Conservation (phyloP, 163 green algal species). For the Coccomyxa subellipsoidea region DNA sequence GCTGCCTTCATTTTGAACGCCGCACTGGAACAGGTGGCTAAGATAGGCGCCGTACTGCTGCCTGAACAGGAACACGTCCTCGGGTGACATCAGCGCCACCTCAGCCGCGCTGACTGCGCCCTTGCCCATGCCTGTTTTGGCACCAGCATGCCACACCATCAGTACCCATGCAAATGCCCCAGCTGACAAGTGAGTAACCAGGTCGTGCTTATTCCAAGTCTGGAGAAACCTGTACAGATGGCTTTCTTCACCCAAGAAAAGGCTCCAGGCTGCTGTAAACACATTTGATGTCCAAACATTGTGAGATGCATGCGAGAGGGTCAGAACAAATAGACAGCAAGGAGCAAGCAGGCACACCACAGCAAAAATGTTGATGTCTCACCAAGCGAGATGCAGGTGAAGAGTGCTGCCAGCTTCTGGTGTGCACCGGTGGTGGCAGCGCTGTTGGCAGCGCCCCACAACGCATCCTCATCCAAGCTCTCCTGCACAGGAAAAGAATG, state of each 20-base stretch:
- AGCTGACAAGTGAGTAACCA: too few relatives aligned
- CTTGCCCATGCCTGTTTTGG: neutral
- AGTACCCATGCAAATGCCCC: too few relatives aligned
- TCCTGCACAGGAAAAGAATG: neutral
- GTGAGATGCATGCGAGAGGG: neutral
- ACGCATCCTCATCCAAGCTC: neutral
- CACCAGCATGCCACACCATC: neutral
- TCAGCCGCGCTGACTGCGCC: neutral
- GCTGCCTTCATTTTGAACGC: neutral
- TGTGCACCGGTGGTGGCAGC: neutral
- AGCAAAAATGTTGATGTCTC: neutral
- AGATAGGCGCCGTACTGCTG: neutral
- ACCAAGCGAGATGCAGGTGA: conserved; percentile 4
- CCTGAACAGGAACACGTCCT: conserved; percentile 5
- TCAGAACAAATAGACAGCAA: neutral
- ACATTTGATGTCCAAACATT: neutral
- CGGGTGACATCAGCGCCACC: neutral
- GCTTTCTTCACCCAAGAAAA: too few relatives aligned
- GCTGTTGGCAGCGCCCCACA: neutral
- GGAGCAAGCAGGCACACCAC: neutral
- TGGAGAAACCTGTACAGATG: too few relatives aligned
- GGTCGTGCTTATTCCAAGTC: too few relatives aligned
- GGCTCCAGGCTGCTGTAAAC: too few relatives aligned
- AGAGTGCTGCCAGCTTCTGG: neutral
- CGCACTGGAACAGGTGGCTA: neutral